phyloP scores from a whole-genome alignment of 2,329 filamentous ascomycete genomes.

The Neopestalotiopsis rosae region DNA sequence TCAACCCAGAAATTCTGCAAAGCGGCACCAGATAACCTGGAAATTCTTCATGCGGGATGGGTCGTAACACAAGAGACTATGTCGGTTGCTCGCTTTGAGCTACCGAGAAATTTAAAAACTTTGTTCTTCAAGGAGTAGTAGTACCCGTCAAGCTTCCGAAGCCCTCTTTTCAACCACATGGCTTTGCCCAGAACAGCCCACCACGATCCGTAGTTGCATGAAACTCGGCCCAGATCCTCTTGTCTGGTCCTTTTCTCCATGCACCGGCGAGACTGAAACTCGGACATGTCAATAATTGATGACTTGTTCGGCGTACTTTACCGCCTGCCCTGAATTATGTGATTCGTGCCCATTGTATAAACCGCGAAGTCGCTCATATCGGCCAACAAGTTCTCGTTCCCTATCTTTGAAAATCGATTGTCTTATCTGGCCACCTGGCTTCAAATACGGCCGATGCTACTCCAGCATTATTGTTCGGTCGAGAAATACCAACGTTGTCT shows the following conservation, averaged over 20 bases:
- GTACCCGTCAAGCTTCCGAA: not conserved
- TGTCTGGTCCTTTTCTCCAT: not conserved
- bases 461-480: not conserved
- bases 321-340: not conserved
- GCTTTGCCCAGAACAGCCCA: too few relatives aligned
- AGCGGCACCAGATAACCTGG: not conserved
- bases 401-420: not conserved
- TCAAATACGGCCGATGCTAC: not conserved
- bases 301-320: not conserved
- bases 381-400: too few relatives aligned
- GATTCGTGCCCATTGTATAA: not conserved
- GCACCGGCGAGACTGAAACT: slow-evolving; percentile 1
- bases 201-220: not conserved
- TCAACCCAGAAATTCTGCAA: not conserved
- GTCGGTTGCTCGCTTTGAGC: not conserved
- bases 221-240: not conserved
- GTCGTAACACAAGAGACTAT: not conserved
- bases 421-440: not conserved
- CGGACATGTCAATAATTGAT: not conserved
- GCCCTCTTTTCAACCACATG: not conserved
- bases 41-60: not conserved
- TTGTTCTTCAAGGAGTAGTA: not conserved
- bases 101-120: not conserved
- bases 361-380: too few relatives aligned
- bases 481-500: not conserved